A percentile compares a stretch with the other conserved stretches of the same genome.
Evolutionary conservation across 176 grass and related monocot genomes (phyloP).

Genomic region (Oryza coarctata): DNA sequence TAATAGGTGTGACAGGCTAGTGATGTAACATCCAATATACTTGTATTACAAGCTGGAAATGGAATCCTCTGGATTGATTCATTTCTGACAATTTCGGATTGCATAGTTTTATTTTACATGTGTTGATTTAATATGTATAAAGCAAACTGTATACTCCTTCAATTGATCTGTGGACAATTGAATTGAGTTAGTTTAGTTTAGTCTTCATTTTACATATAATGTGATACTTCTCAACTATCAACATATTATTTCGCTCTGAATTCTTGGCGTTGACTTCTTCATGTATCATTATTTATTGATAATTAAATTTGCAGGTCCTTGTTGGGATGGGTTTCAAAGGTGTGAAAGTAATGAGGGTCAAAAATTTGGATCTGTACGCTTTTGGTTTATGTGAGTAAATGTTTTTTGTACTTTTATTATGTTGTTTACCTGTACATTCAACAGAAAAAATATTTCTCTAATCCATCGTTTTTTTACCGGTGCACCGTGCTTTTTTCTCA

Average conservation of each 20-base stretch:
- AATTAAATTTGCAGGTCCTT: slow-evolving; percentile 68
- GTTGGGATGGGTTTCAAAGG: slow-evolving; percentile 87
- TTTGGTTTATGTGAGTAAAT: slow-evolving; percentile 94
- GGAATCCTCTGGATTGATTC: background rate
- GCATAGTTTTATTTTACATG: background rate
- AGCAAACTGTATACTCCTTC: background rate
- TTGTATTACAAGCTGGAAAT: background rate
- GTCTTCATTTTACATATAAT: background rate
- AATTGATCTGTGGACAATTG: background rate
- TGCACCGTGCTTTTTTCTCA: slow-evolving; percentile 9
- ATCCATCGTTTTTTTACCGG: background rate
- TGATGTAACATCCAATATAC: background rate
- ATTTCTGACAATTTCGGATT: background rate
- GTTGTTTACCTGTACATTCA: slow-evolving; percentile 12
- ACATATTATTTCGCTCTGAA: background rate
- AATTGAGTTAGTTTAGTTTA: background rate
- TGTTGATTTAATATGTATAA: background rate
- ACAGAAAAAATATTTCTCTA: background rate
- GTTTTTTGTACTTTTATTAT: background rate
- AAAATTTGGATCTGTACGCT: slow-evolving; percentile 85
- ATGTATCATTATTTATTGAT: slow-evolving; percentile 17
- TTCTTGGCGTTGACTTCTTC: slow-evolving; percentile 5
- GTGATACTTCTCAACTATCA: background rate
- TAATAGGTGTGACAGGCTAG: background rate
- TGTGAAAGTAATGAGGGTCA: slow-evolving; percentile 84